Percentiles rank a stretch among this genome's conserved stretches.
phyloP scores from a whole-genome alignment of 208 protist species.

The Crithidia thermophila region DNA sequence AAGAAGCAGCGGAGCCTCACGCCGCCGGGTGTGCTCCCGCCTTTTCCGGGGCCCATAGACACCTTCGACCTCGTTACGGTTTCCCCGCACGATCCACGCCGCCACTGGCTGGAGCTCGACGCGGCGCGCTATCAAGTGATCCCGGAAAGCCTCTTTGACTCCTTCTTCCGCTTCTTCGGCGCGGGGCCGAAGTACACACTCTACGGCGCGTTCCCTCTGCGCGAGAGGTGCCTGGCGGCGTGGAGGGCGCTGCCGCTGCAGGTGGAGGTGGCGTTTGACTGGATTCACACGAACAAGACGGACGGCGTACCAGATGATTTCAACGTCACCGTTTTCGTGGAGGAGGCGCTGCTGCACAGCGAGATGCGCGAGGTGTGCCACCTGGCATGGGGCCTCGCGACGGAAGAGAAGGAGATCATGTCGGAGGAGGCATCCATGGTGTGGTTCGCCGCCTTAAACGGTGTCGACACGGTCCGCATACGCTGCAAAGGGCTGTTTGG shows the following conservation, averaged over 20 bases:
- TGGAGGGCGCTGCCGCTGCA: constrained; percentile 35
- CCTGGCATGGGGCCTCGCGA: constrained; percentile 28
- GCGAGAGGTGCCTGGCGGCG: constrained; percentile 23
- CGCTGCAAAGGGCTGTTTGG: constrained; percentile 25
- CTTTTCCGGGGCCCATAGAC: constrained; percentile 63
- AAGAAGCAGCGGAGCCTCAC: constrained; percentile 8
- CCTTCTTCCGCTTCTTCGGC: constrained; percentile 58
- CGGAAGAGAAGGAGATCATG: constrained; percentile 38
- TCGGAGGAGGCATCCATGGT: constrained; percentile 19
- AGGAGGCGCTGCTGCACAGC: constrained; percentile 48
- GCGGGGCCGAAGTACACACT: constrained; percentile 65
- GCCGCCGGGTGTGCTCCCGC: constrained; percentile 6
- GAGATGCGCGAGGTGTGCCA: constrained; percentile 51
- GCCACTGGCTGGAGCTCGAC: constrained; percentile 47
- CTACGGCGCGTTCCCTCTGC: constrained; percentile 51
- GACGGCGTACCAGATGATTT: constrained; percentile 21
- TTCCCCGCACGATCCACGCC: constrained; percentile 31
- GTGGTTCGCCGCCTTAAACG: constrained; percentile 49
- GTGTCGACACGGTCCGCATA: constrained; percentile 29
- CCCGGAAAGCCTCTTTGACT: constrained; percentile 70
- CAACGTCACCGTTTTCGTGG: constrained; percentile 34
- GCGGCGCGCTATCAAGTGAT: constrained; percentile 51
- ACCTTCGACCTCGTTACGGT: constrained; percentile 55
- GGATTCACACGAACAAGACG: constrained; percentile 15
- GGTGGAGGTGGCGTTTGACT: constrained; percentile 40